Percentiles rank a stretch among this genome's conserved stretches.
Conservation (phyloP, 73 alveolate genomes). For the Blepharisma stoltei region DNA sequence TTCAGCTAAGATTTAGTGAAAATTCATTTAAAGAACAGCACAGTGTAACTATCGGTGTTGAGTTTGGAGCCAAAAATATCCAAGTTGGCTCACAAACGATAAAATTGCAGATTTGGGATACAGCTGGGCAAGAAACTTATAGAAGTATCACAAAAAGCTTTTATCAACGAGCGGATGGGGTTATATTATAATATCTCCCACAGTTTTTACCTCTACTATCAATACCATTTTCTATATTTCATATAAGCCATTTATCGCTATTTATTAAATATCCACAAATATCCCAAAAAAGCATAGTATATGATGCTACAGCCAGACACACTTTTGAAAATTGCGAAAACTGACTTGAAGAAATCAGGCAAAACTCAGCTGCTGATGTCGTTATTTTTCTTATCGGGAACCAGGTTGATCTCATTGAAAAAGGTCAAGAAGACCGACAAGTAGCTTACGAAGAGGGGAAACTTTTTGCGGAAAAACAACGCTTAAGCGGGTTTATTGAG, state of each 20-base stretch:
- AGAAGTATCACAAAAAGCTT: conserved; percentile 87
- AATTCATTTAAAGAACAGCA: conserved; percentile 61
- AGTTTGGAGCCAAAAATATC: conserved; percentile 54
- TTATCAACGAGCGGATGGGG: conserved; percentile 91
- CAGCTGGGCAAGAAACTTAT: conserved; percentile 94
- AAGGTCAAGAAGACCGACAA: conserved; percentile 10
- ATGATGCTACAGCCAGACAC: conserved; percentile 15
- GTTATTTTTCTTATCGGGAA: conserved; percentile 27
- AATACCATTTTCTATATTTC: too few species aligned
- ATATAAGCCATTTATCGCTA: too few species aligned
- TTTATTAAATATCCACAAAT: too few species aligned
- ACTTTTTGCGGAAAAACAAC: not conserved
- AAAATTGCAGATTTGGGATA: conserved; percentile 77
- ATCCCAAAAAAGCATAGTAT: too few species aligned
- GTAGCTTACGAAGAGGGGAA: conserved; percentile 9
- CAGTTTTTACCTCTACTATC: too few species aligned
- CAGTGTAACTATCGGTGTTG: conserved; percentile 79
- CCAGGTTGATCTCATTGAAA: conserved; percentile 21
- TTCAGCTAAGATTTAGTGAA: conserved; percentile 52
- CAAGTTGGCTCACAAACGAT: conserved; percentile 45
- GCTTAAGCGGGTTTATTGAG: conserved; percentile 6
- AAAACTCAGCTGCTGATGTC: conserved; percentile 10
- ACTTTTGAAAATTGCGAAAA: conserved; percentile 20
- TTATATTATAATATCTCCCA: too few species aligned
- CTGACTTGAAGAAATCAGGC: conserved; percentile 19